Conservation (phyloP, 208 protist genomes). For the Blechomonas ayalai region DNA sequence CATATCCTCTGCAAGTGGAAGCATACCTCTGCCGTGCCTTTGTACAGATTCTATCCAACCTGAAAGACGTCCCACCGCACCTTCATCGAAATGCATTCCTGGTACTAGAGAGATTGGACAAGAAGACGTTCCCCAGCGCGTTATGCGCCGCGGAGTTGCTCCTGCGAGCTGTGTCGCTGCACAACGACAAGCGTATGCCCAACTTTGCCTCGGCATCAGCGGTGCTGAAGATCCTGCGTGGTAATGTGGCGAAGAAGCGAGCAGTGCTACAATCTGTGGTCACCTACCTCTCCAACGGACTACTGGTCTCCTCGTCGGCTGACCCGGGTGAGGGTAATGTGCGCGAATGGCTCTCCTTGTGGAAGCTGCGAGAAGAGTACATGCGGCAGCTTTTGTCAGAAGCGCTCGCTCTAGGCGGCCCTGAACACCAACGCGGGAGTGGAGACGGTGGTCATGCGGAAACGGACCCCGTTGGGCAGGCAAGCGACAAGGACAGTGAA, state of each 20-base stretch:
- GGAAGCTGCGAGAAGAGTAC: slow-evolving; percentile 40
- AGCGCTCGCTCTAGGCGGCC: slow-evolving; percentile 10
- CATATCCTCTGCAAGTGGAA: slow-evolving; percentile 50
- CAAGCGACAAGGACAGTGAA: not conserved
- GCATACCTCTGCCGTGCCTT: slow-evolving; percentile 41
- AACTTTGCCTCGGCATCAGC: slow-evolving; percentile 67
- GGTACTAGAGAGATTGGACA: slow-evolving; percentile 58
- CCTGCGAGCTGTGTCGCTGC: slow-evolving; percentile 37
- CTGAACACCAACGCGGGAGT: not conserved
- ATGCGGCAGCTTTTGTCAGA: slow-evolving; percentile 27
- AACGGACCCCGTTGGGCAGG: not conserved
- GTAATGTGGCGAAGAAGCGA: slow-evolving; percentile 11
- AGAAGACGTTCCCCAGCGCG: slow-evolving; percentile 40
- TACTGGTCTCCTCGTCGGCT: too few species aligned
- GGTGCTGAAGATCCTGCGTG: slow-evolving; percentile 46
- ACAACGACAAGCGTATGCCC: slow-evolving; percentile 40
- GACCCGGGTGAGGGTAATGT: too few species aligned
- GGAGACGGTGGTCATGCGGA: slow-evolving; percentile 3
- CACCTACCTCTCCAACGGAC: not conserved
- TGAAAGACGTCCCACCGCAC: slow-evolving; percentile 38
- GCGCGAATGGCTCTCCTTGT: slow-evolving; percentile 14
- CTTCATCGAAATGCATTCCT: slow-evolving; percentile 61
- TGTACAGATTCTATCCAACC: slow-evolving; percentile 37
- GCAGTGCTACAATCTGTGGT: slow-evolving; percentile 1
- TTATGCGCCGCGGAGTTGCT: slow-evolving; percentile 40